Evolutionary conservation across 2,329 filamentous ascomycete genomes (phyloP).

Genomic region (Fusarium sororula): DNA sequence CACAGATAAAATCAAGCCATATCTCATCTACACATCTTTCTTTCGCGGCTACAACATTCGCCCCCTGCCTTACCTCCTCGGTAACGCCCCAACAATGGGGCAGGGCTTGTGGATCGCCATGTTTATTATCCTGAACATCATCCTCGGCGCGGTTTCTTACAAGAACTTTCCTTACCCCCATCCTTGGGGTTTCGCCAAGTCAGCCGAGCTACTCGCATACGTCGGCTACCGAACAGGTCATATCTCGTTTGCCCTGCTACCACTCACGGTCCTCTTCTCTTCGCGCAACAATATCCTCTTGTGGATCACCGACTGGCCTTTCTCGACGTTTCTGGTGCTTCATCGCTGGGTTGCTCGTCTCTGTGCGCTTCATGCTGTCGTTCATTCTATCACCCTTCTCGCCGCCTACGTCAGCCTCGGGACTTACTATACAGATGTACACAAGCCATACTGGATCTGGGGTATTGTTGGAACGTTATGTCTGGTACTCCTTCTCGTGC

Average conservation of each 20-base stretch:
- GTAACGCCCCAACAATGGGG: accelerated
- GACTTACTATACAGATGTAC: accelerated
- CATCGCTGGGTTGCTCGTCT: neutral
- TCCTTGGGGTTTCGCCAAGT: neutral
- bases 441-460: neutral
- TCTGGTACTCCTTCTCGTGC: accelerated
- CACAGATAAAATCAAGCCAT: too few species aligned
- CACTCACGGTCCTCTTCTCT: neutral
- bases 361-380: neutral
- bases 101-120: neutral
- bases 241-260: neutral
- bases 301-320: neutral
- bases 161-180: accelerated
- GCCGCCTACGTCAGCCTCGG: neutral
- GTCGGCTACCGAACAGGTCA: neutral
- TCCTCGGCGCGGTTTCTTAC: neutral
- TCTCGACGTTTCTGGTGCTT: neutral
- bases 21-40: neutral
- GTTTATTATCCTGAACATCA: neutral
- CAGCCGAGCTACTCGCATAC: neutral
- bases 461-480: neutral
- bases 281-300: neutral
- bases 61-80: accelerated
- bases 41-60: neutral
- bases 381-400: neutral